These are phyloP conservation scores for Theobroma grandiflorum DNA, from an alignment of 441 rosid genomes.

Conservation along the genomic window DNA sequence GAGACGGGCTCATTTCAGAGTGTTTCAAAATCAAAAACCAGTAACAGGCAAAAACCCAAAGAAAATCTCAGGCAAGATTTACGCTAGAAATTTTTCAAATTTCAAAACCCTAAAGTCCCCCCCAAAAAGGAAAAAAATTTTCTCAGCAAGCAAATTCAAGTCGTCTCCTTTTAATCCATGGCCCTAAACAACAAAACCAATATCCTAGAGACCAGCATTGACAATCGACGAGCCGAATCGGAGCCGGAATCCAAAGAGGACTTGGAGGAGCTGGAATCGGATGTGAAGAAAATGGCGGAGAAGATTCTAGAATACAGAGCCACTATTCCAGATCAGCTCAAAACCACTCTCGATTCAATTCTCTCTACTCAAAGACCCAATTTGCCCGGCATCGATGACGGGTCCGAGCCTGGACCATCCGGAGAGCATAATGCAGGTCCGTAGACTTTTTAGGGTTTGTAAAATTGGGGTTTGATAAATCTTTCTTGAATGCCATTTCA, in stretches of 20 bases:
- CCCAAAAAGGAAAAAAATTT: slow-evolving; percentile 12
- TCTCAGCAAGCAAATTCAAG: slow-evolving; percentile 27
- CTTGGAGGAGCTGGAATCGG: slow-evolving; percentile 55
- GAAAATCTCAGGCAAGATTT: neutral
- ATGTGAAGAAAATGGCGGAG: slow-evolving; percentile 59
- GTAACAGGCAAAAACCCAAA: neutral
- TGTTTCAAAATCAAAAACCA: neutral
- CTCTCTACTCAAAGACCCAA: slow-evolving; percentile 49
- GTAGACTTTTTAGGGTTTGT: slow-evolving; percentile 6
- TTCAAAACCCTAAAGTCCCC: slow-evolving; percentile 39
- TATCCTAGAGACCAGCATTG: slow-evolving; percentile 30
- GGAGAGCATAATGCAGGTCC: slow-evolving; percentile 40
- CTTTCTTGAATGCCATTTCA: neutral
- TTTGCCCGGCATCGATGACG: slow-evolving; percentile 27
- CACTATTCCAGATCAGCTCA: slow-evolving; percentile 63
- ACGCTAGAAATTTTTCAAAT: slow-evolving; percentile 31
- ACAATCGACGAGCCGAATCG: slow-evolving; percentile 30
- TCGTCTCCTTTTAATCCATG: slow-evolving; percentile 37
- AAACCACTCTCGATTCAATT: slow-evolving; percentile 43
- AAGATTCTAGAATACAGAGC: slow-evolving; percentile 57
- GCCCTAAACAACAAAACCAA: slow-evolving; percentile 38
- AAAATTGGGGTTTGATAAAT: neutral
- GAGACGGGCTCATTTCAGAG: no score
- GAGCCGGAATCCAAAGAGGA: slow-evolving; percentile 46
- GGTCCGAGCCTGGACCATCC: slow-evolving; percentile 43